Evolutionary conservation across 768 basidiomycete genomes (phyloP), one percentile per base, ranked within the genome.

Genomic region (Mycena sanguinolenta): DNA sequence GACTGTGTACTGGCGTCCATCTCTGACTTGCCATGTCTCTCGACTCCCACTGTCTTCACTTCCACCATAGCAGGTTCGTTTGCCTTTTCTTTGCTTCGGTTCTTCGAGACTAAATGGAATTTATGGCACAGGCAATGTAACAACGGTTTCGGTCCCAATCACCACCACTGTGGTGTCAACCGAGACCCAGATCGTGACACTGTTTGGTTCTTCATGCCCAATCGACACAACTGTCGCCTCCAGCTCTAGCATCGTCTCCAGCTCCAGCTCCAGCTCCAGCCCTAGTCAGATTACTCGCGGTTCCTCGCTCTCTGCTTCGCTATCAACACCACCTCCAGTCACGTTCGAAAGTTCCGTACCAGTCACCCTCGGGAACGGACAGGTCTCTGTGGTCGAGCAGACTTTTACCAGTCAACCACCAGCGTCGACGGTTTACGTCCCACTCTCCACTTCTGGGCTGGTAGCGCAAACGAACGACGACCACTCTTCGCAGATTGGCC

Each of bases 291-390:
- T 10, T 34, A 5, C 32, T 10, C 69, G 75, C 13, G 39, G 44
- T 46, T 46, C 44, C 4, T 76, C 80, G 5, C 75, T 77, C 4
- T 57, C 80, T 30, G 58, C 81, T 0, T 75, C 81, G 12, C 63
- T 76, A 53, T 78, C 73, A 9, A 81, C 82, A 25, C 78, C 77
- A 5, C 52, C 80, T 6, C 81, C 85, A 0, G 72, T 80, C 28
- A 69, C 79, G 5, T 46, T 82, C 32, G 78, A 81, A 0, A 77
- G 79, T 36, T 53, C 74, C 21, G 76, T 79, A 34, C 76, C 82
- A 1, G 77, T 82, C 13, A 87, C 86, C 0, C 79, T 82, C 27
- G 39, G 82, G 21, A 77, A 87, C 74, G 87, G 87, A 17, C 79
- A 79, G 0, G 81, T 86, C 25, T 75, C 82, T 17, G 71, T 79